Evolutionary conservation across 163 green algal genomes (phyloP), one percentile per base, ranked within the genome.

Genomic region (Scenedesmus sp.): DNA sequence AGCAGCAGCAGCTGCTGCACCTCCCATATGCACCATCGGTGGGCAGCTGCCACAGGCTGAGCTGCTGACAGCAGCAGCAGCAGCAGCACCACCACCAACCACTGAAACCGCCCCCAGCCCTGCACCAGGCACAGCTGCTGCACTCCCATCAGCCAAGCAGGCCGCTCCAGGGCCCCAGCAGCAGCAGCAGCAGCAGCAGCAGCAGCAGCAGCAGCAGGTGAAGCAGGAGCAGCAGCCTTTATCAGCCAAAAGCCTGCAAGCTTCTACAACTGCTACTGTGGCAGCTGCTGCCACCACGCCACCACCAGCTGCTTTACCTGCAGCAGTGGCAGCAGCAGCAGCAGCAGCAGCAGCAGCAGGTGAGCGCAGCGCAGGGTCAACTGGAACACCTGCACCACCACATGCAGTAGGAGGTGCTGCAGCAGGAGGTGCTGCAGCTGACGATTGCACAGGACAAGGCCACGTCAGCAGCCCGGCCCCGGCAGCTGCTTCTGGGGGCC

Each of bases 311-410:
- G 70, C 46, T 15, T 84, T 13, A 18, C 16, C 57, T 62, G n/a
- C 16, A n/a, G 13, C 10, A 60, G 4, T 55, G 34, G 34, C 34
- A 46, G 7, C 23, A 64, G 82, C 82, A 88, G 82, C 54, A 67
- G 59, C 55, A 88, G 67, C 62, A 76, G 85, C 85, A 54, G 66
- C 62, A 89, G 62, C 85, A 60, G 84, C 34, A n/a, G 84, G 26
- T 1, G 57, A 59, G 34, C 13, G 34, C 34, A 57, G 8, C 4
- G 34, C 16, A 70, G 18, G 6, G 56, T 57, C 18, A 70, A 20
- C 15, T n/a, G 54, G 56, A 26, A 26, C 82, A 70, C 46, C 82
- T 9, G 2, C 12, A 57, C 15, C 54, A 64, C 8, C 18, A 86
- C 46, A 12, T 67, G 82, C 82, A 54, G 82, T 15, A 86, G 54